Conservation (phyloP, 208 protist species). For the Crithidia acanthocephali region DNA sequence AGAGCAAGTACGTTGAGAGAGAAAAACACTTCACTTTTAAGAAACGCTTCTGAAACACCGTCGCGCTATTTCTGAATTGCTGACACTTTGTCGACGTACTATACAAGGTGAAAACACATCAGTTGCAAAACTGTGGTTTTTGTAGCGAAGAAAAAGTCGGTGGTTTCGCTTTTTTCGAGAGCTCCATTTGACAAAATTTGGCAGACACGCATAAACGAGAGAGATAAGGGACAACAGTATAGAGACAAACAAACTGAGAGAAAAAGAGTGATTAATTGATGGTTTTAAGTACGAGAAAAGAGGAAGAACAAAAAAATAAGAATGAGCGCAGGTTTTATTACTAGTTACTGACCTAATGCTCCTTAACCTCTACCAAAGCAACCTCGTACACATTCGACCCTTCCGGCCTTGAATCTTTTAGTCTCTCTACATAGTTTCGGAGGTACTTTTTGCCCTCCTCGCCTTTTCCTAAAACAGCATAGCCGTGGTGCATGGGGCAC, state of each 20-base stretch:
- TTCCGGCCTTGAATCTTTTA: constrained; percentile 40
- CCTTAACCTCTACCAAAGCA: constrained; percentile 48
- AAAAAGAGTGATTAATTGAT: background rate
- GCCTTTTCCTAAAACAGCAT: constrained; percentile 55
- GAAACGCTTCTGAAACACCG: too few relatives aligned
- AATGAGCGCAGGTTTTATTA: constrained; percentile 12
- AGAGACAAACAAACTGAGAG: constrained; percentile 1
- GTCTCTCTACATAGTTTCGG: constrained; percentile 42
- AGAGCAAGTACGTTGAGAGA: too few relatives aligned
- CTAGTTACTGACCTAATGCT: constrained; percentile 34
- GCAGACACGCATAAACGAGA: background rate
- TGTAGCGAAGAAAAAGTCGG: too few relatives aligned
- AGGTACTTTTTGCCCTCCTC: constrained; percentile 59
- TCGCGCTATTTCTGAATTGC: too few relatives aligned
- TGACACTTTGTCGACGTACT: too few relatives aligned
- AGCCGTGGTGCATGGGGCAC: constrained; percentile 69
- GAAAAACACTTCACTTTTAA: too few relatives aligned
- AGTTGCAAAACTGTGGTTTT: too few relatives aligned
- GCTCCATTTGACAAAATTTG: too few relatives aligned
- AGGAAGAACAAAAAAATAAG: constrained; percentile 15
- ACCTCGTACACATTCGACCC: constrained; percentile 44
- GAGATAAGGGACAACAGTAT: background rate
- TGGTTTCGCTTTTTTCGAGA: too few relatives aligned
- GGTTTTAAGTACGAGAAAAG: background rate
- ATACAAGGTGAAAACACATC: too few relatives aligned